Base-by-base conservation (phyloP, 129 eudicot species). In the Lonicera japonica region DNA sequence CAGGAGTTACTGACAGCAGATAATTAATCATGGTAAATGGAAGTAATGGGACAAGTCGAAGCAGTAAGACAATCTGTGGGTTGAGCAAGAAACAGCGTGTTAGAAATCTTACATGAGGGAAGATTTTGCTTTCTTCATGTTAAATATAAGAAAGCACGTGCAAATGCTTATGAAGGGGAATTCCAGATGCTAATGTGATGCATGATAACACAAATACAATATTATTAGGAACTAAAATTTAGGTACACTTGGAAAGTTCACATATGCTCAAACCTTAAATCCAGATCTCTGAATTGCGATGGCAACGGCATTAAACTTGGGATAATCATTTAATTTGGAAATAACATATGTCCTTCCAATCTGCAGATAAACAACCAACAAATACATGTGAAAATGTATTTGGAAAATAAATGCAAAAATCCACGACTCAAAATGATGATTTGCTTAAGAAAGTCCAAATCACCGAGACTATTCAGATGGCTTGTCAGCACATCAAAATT, bases 1-100 rank as follows among this genome's bases (percentile, higher is more conserved):
- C 95, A 48, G 98, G 96, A 53, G 98, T 92, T 60, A 92, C 98
- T 6, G 98, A 92, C 71, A 92, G 78, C 54, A 92, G 86, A 75
- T 92, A 92, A 77, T 92, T 92, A 81, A 92, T 46, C 78, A 92
- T 87, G 58, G 82, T 92, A 63, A 87, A 92, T 70, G 98, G 96
- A 74, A 92, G 98, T 75, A 92, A 62, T 2, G 98, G 98, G 75
- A 82, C 94, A 66, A 92, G 88, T 50, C 98, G 90, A 38, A 92
- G 96, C 68, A 92, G 78, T 76, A 92, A 80, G 11, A 92, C 98
- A 70, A 92, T 92, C 98, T 92, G 95, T 54, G 38, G 47, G 54
- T 64, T 19, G 50, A 45, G 21, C 34, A 21, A 21, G 39, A 29
- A 66, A 64, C 19, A 8, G 63, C 36, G 25, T 43, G 66, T 62